Base-by-base conservation (phyloP, 805 yeast species). In the Lipomyces mesembrius region DNA sequence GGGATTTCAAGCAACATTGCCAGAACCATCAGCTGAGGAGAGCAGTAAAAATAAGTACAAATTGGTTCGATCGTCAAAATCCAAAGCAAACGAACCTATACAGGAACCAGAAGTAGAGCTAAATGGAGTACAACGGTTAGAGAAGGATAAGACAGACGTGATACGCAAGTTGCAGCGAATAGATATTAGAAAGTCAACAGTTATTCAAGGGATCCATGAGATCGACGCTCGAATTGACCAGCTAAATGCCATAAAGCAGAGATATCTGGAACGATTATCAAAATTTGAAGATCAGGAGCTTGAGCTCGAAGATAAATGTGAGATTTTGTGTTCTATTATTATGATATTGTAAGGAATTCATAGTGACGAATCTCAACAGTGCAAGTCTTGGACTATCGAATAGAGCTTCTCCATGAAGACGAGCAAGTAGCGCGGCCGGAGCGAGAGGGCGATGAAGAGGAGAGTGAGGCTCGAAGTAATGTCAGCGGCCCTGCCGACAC, bases 1-100 rank as follows among this genome's bases (percentile, higher is more conserved):
- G 76, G 92, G 93, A 1, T 88, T 89, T 74, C 81, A 82, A 72
- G 90, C 91, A 3, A 79, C 85, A 0, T 20, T 67, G 56, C 71
- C 71, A 2, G 71, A 67, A 14, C 60, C 59, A 2, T 20, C 51
- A 11, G 53, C 57, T 2, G 65, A 54, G 8, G 62, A 49, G 56
- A 25, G 27, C 43, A 58, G 35, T 6, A 35, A 49, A 29, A 57
- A 27, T n/a, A 61, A 55, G 17, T 49, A 39, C 29, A 59, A 39
- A 11, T 25, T 55, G 46, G 54, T 60, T 54, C 32, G 53, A 14
- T 52, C 55, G 5, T 52, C 55, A 35, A 58, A 52, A 49, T 52
- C 57, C n/a, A 64, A 58, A 14, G 35, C 56, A 49, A 52, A 61
- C 60, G 35, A 60, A 43, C 56, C 27, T 35, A 35, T 20, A 11